Base-by-base conservation (phyloP, 192 early-diverging fungal species). In the Helicostylum pulchrum region DNA sequence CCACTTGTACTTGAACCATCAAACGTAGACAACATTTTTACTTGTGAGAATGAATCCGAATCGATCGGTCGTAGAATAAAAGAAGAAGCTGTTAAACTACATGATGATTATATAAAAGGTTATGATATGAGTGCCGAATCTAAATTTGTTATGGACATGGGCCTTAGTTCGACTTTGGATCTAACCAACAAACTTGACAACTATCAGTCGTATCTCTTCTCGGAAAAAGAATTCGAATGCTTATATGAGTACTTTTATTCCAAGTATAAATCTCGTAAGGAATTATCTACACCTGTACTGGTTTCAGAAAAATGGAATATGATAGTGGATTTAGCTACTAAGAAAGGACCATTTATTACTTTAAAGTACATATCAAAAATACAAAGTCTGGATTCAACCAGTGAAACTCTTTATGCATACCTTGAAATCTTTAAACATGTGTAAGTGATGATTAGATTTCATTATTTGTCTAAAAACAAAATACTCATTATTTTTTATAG, bases 361-460 rank as follows among this genome's bases (percentile, higher is more conserved):
- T 36, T 56, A 56, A 36, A 56, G 32, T 56, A 42, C 17, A 39
- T 56, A 56, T 56, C 53, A 4, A 56, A 56, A 36, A 39, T 56
- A 7, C 53, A 56, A 56, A 36, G 32, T 8, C 34, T 56, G 7
- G 53, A 56, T 36, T 39, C 53, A 34, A 56, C 34, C 23, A 36
- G 32, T 5, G 32, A 56, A 19, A 36, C 7, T n/a, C 7, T 31
- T 36, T 56, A 39, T n/a, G 39, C 2, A 0, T 56, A 56, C 36
- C 36, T 36, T 1, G 54, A 56, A 20, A 56, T 56, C 21, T 56
- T 56, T 7, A 32, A 1, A 20, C 54, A 42, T 20, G 54, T 56
- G 54, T 56, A 56, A 56, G 34, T 56, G 54, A 56, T 31, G 9
- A n/a, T n/a, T n/a, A n/a, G n/a, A n/a, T n/a, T n/a, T n/a, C 14